phyloP scores from a whole-genome alignment of 352 stramenopile genomes.

The Aphanomyces astaci region DNA sequence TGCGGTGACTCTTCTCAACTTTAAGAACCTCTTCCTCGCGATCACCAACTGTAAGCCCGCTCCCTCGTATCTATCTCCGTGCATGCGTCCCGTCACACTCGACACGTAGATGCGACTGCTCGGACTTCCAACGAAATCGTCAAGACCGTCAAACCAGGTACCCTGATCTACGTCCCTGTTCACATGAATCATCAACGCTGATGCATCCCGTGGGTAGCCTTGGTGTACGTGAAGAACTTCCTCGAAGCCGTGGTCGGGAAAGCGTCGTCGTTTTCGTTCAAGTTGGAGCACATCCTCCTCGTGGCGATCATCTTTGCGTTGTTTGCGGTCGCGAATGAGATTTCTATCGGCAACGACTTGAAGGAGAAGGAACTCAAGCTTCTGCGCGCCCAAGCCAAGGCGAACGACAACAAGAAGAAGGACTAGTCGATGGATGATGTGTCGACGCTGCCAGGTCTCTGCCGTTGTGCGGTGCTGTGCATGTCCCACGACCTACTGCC shows the following conservation, averaged over 20 bases:
- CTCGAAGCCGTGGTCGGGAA: constrained; percentile 73
- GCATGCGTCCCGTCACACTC: neutral
- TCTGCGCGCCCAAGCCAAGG: constrained; percentile 10
- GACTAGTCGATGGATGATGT: neutral
- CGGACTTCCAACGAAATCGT: constrained; percentile 23
- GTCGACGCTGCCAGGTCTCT: neutral
- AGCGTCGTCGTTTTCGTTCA: constrained; percentile 71
- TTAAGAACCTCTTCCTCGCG: constrained; percentile 66
- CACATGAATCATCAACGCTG: constrained; percentile 3
- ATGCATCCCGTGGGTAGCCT: constrained; percentile 30
- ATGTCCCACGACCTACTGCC: too few relatives aligned
- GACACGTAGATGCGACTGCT: constrained; percentile 12
- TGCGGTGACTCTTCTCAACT: constrained; percentile 66
- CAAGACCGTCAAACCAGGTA: constrained; percentile 22
- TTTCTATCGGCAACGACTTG: constrained; percentile 62
- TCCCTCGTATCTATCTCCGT: neutral
- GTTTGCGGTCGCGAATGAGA: constrained; percentile 65
- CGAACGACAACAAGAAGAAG: constrained; percentile 12
- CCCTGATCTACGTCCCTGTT: neutral
- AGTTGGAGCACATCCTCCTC: constrained; percentile 66
- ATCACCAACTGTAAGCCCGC: constrained; percentile 56
- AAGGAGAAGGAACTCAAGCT: constrained; percentile 41
- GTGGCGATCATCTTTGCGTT: constrained; percentile 73
- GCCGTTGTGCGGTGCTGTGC: too few relatives aligned
- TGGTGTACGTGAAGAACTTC: constrained; percentile 55